A percentile compares a stretch with the other conserved stretches of the same genome.
These are phyloP conservation scores for Circinella umbellata DNA, from an alignment of 371 early-diverging fungal species.

Conservation along the genomic window DNA sequence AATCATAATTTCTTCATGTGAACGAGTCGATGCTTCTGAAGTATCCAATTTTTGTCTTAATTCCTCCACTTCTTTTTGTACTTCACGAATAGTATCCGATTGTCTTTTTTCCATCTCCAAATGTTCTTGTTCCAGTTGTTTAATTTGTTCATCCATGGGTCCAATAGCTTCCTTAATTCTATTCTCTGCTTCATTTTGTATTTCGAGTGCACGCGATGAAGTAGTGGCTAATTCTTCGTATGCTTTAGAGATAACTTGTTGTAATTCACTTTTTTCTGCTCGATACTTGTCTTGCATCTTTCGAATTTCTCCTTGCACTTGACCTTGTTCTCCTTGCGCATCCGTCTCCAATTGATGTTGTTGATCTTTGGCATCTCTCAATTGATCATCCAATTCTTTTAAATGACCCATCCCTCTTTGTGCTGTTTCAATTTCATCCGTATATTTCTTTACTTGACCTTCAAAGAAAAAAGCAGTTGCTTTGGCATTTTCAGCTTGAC, in stretches of 20 bases:
- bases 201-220: slow-evolving; percentile 32
- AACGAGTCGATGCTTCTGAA: slow-evolving; percentile 33
- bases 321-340: slow-evolving; percentile 35
- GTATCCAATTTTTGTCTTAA: slow-evolving; percentile 32
- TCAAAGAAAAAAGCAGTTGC: slow-evolving; percentile 59
- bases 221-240: slow-evolving; percentile 42
- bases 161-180: slow-evolving; percentile 36
- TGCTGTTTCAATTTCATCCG: slow-evolving; percentile 55
- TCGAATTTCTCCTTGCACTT: slow-evolving; percentile 34
- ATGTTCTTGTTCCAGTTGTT: slow-evolving; percentile 40
- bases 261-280: slow-evolving; percentile 35
- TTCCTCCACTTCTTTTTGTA: slow-evolving; percentile 38
- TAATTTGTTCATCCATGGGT: slow-evolving; percentile 28
- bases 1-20: slow-evolving; percentile 47
- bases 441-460: slow-evolving; percentile 56
- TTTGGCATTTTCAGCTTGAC: slow-evolving; percentile 57
- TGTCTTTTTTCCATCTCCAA: slow-evolving; percentile 28
- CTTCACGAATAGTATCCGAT: slow-evolving; percentile 28
- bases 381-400: slow-evolving; percentile 49
- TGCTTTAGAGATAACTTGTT: slow-evolving; percentile 36
- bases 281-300: slow-evolving; percentile 37
- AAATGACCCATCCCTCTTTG: slow-evolving; percentile 52
- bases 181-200: slow-evolving; percentile 45
- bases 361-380: slow-evolving; percentile 44
- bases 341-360: slow-evolving; percentile 40